Evolutionary conservation across 2,329 filamentous ascomycete genomes (phyloP).

Genomic region (Penicillium nordicum): DNA sequence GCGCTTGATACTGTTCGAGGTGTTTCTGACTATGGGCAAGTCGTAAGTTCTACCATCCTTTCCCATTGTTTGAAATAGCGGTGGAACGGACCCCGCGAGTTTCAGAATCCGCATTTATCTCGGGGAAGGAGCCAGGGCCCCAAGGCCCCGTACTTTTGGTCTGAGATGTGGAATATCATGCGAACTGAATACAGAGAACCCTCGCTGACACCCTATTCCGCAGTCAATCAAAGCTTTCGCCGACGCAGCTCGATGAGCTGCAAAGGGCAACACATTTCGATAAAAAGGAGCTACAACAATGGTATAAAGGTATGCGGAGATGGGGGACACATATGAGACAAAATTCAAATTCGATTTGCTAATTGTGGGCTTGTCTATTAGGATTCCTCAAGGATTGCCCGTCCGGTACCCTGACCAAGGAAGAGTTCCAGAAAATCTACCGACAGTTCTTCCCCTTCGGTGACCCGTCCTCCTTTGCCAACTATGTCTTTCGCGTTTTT

Average conservation of each 20-base stretch:
- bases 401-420: constrained; percentile 91
- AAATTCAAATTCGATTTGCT: constrained; percentile 6
- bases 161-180: not conserved
- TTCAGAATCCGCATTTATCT: not conserved
- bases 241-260: constrained; percentile 90
- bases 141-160: not conserved
- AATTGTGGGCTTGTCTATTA: constrained; percentile 49
- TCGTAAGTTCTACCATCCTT: constrained; percentile 31
- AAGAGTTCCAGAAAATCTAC: constrained; percentile 99
- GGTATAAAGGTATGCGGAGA: constrained; percentile 83
- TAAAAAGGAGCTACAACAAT: constrained; percentile 99
- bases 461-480: constrained; percentile 93
- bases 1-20: constrained; percentile 1
- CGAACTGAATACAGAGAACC: not conserved
- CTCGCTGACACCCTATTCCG: not conserved
- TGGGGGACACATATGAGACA: too few relatives aligned
- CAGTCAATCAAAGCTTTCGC: constrained; percentile 97
- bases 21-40: constrained; percentile 34
- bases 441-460: constrained; percentile 99
- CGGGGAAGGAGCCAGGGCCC: not conserved
- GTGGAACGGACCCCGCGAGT: not conserved
- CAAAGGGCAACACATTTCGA: constrained; percentile 98
- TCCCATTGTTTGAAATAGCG: not conserved
- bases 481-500: constrained; percentile 99
- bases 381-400: constrained; percentile 98